Evolutionary conservation across 805 yeast genomes (phyloP), one percentile per base, ranked within the genome.

Genomic region (Sungouiozyma ichnusensis): DNA sequence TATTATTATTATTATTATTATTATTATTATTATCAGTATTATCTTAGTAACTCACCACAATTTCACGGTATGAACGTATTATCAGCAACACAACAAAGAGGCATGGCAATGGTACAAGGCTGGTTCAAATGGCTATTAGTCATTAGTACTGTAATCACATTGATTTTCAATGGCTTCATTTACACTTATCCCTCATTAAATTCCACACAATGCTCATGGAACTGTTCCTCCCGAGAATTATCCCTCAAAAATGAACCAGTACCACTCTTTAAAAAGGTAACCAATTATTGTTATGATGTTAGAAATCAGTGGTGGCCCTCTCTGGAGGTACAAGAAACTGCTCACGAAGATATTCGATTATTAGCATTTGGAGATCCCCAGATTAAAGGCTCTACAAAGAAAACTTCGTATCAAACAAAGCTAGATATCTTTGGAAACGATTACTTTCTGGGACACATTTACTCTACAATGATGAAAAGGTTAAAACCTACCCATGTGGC

Each of bases 281-380:
- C 44, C 31, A 43, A 51, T 7, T 60, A 60, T 58, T 34, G 53
- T 54, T 58, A 36, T 43, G 66, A 49, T 47, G 67, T 43, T 16
- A 62, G 24, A 42, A 51, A 31, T 33, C 52, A 44, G 40, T 44
- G 42, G 35, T 8, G 46, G 37, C 20, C 38, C 15, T 15, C 40
- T 3, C 20, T 33, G 14, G 37, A 38, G 16, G 42, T 24, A 8
- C 8, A 27, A 6, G 29, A 13, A 2, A 32, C 34, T 13, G 20
- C 19, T 18, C 33, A 36, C 3, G 57, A 67, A 9, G 77, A 73
- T 50, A 72, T 88, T 40, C 76, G 76, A 47, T 62, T 92, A 62
- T 60, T 88, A 48, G 82, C 95, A 4, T 80, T 87, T 60, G 98
- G 97, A 5, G 98, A 92, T 56, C 98, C 98, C 0, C 98, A 92